Conservation (phyloP, 192 early-diverging fungal genomes). For the Entophlyctis helioformis region DNA sequence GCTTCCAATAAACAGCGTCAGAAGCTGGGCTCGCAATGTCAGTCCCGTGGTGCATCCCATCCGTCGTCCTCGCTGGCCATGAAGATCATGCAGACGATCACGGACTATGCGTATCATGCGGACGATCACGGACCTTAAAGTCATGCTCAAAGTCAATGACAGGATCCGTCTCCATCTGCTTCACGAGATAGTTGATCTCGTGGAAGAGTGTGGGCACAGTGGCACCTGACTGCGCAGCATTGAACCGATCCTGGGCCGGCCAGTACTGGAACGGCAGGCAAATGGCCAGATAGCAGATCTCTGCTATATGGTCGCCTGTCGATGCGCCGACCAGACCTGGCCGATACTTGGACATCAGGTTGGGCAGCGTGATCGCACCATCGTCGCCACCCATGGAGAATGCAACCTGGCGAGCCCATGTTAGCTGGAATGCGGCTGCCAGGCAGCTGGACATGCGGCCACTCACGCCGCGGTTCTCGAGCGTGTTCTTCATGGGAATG, state of each 20-base stretch:
- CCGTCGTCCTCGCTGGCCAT: too few relatives aligned
- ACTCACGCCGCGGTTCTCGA: conserved; percentile 40
- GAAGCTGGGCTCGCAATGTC: conserved; percentile 14
- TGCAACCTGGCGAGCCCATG: too few relatives aligned
- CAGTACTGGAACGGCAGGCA: conserved; percentile 5
- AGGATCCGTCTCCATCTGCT: conserved; percentile 8
- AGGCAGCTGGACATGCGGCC: neutral
- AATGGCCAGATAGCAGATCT: conserved; percentile 25
- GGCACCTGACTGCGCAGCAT: conserved; percentile 41
- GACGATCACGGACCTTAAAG: too few relatives aligned
- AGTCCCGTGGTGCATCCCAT: too few relatives aligned
- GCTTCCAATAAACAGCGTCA: conserved; percentile 43
- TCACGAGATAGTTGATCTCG: conserved; percentile 25
- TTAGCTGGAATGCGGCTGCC: too few relatives aligned
- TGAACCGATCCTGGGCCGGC: conserved; percentile 14
- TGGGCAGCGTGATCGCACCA: conserved; percentile 23
- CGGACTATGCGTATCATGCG: too few relatives aligned
- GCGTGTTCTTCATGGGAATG: conserved; percentile 9
- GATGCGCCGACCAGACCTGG: conserved; percentile 20
- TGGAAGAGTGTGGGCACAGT: conserved; percentile 17
- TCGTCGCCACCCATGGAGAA: conserved; percentile 32
- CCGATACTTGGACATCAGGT: conserved; percentile 23
- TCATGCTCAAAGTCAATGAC: conserved; percentile 9
- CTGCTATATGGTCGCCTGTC: conserved; percentile 20
- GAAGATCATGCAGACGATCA: too few relatives aligned